Conservation (phyloP, 2,329 filamentous ascomycete species). For the Venturiaceae sp. region DNA sequence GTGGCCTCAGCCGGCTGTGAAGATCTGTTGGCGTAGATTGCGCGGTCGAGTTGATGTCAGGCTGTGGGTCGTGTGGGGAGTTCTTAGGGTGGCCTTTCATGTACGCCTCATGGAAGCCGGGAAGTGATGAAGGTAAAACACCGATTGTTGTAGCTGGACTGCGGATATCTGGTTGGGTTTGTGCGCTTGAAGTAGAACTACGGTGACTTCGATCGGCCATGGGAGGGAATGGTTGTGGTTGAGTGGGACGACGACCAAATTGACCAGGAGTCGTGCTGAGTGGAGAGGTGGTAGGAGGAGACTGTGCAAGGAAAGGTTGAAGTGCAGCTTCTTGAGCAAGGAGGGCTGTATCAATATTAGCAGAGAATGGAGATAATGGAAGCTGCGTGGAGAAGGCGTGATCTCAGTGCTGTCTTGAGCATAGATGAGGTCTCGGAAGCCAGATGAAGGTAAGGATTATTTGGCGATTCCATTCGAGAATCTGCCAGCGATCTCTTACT, state of each 20-base stretch:
- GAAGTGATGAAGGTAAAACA: constrained; percentile 82
- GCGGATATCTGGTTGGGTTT: constrained; percentile 24
- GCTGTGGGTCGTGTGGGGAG: not conserved
- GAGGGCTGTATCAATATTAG: constrained; percentile 32
- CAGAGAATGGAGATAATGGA: constrained; percentile 10
- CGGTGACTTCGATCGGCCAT: constrained; percentile 31
- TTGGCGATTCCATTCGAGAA: not conserved
- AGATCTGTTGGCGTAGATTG: constrained; percentile 17
- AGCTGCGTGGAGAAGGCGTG: not conserved
- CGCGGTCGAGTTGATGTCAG: constrained; percentile 33
- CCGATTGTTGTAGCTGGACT: constrained; percentile 66
- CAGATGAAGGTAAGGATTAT: not conserved
- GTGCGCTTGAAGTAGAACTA: constrained; percentile 32
- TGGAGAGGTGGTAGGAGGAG: constrained; percentile 29
- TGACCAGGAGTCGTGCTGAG: not conserved
- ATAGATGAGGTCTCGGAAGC: not conserved
- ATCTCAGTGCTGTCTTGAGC: not conserved
- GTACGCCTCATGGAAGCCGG: constrained; percentile 81
- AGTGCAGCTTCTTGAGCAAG: constrained; percentile 41
- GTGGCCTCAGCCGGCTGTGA: constrained; percentile 67
- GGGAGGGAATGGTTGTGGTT: constrained; percentile 9
- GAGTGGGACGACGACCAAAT: constrained; percentile 2
- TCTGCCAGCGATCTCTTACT: not conserved
- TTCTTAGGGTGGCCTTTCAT: constrained; percentile 56
- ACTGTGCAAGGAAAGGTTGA: constrained; percentile 46